A percentile compares a stretch with the other conserved stretches of the same genome.
These are phyloP conservation scores for Crithidia expoeki DNA, from an alignment of 208 protist species.

Conservation along the genomic window DNA sequence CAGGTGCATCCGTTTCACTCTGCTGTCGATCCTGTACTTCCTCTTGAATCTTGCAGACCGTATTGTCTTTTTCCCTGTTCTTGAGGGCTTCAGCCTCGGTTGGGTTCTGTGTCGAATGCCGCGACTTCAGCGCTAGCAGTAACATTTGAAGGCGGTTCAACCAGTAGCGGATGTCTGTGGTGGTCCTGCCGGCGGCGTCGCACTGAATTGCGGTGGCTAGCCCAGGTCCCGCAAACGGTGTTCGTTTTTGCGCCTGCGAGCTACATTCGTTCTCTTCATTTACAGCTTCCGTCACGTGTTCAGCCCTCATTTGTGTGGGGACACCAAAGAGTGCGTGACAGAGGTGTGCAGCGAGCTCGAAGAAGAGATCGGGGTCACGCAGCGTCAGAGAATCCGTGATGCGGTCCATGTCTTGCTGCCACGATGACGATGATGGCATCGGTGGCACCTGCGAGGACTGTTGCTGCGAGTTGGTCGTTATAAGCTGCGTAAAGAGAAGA, in stretches of 20 bases:
- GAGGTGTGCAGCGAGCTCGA: constrained; percentile 27
- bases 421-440: constrained; percentile 15
- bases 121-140: constrained; percentile 31
- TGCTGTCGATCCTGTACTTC: neutral
- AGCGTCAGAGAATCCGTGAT: constrained; percentile 16
- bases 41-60: neutral
- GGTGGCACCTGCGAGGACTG: constrained; percentile 1
- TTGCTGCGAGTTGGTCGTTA: neutral
- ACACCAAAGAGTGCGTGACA: constrained; percentile 29
- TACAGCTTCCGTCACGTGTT: neutral
- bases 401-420: constrained; percentile 33
- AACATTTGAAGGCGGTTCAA: constrained; percentile 73
- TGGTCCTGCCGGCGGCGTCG: constrained; percentile 33
- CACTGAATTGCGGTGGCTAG: neutral
- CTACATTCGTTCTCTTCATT: no score
- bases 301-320: neutral
- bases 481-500: neutral
- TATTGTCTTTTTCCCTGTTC: neutral
- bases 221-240: neutral
- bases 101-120: neutral
- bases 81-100: neutral
- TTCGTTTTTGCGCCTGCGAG: neutral
- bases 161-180: constrained; percentile 74
- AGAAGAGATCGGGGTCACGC: constrained; percentile 26
- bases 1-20: neutral